Evolutionary conservation across 2,329 filamentous ascomycete genomes (phyloP).

Genomic region (Ophiosphaerella herpotricha): DNA sequence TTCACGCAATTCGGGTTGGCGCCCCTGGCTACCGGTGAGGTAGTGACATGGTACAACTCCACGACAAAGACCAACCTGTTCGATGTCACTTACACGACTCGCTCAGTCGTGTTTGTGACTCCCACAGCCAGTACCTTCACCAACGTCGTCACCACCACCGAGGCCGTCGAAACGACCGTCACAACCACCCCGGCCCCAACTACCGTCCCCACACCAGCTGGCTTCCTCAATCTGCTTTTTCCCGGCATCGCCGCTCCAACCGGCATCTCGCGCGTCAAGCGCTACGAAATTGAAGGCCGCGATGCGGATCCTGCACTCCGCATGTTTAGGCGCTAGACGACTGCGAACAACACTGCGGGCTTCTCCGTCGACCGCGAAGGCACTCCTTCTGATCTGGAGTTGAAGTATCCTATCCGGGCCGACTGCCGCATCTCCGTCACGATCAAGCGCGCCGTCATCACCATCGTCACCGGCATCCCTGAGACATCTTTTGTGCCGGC

Average conservation of each 20-base stretch:
- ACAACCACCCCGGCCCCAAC: slow-evolving; percentile 14
- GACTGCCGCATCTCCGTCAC: slow-evolving; percentile 16
- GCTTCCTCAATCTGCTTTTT: slow-evolving; percentile 21
- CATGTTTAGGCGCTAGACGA: slow-evolving; percentile 23
- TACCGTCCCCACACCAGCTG: slow-evolving; percentile 16
- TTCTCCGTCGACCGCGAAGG: slow-evolving; percentile 21
- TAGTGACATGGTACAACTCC: slow-evolving; percentile 13
- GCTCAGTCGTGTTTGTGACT: slow-evolving; percentile 21
- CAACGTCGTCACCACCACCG: slow-evolving; percentile 20
- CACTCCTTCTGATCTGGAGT: slow-evolving; percentile 9
- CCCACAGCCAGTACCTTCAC: slow-evolving; percentile 26
- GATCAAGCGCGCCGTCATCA: slow-evolving; percentile 16
- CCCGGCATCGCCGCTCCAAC: slow-evolving; percentile 9
- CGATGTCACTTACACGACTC: slow-evolving; percentile 14
- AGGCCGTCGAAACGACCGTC: slow-evolving; percentile 14
- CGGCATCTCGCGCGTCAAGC: slow-evolving; percentile 23
- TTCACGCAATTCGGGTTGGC: neutral
- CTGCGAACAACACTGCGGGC: slow-evolving; percentile 17
- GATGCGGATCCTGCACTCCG: slow-evolving; percentile 4
- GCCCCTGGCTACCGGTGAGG: neutral
- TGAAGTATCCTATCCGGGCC: slow-evolving; percentile 18
- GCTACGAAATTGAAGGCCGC: slow-evolving; percentile 11
- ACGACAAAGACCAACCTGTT: slow-evolving; percentile 14
- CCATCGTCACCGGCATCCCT: slow-evolving; percentile 14
- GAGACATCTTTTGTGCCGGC: slow-evolving; percentile 14